Evolutionary conservation across 805 yeast species (phyloP).

Genomic region (Candida krabiensis): DNA sequence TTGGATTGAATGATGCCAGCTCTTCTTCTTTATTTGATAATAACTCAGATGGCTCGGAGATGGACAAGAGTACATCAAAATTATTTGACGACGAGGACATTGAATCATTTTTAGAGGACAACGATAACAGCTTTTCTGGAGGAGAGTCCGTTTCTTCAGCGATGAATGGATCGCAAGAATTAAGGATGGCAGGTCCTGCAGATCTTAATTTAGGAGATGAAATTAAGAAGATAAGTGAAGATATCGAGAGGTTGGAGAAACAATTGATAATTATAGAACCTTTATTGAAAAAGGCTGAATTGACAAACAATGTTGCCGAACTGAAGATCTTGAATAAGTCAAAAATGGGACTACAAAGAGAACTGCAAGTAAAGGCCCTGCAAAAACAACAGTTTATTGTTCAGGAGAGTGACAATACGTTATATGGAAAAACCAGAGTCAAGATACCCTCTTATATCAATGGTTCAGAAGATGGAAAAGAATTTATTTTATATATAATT

Average conservation of each 20-base stretch:
- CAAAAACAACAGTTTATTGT: conserved; percentile 79
- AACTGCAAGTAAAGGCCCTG: conserved; percentile 69
- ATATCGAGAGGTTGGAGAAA: conserved; percentile 55
- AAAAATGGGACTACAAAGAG: conserved; percentile 62
- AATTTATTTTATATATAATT: conserved; percentile 69
- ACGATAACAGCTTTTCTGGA: conserved; percentile 10
- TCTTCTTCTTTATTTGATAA: conserved; percentile 23
- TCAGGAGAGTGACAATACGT: conserved; percentile 77
- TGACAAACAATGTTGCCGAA: conserved; percentile 75
- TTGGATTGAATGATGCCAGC: conserved; percentile 25
- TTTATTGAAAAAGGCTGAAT: conserved; percentile 74
- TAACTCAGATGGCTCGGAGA: conserved; percentile 21
- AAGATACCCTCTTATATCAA: conserved; percentile 53
- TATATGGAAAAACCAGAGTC: conserved; percentile 64
- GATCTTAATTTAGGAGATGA: conserved; percentile 65
- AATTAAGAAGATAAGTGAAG: conserved; percentile 56
- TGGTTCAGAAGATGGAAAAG: conserved; percentile 57
- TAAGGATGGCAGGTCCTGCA: conserved; percentile 64
- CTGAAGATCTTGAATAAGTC: conserved; percentile 69
- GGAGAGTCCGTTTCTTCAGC: conserved; percentile 16
- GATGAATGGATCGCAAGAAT: conserved; percentile 26
- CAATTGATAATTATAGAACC: conserved; percentile 69
- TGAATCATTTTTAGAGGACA: conserved; percentile 12
- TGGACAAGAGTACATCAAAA: conserved; percentile 24
- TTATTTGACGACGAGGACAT: conserved; percentile 34